Evolutionary conservation across 2,329 filamentous ascomycete species (phyloP), one percentile per base, ranked within the genome.

Genomic region (Phyllosticta citrichinensis): DNA sequence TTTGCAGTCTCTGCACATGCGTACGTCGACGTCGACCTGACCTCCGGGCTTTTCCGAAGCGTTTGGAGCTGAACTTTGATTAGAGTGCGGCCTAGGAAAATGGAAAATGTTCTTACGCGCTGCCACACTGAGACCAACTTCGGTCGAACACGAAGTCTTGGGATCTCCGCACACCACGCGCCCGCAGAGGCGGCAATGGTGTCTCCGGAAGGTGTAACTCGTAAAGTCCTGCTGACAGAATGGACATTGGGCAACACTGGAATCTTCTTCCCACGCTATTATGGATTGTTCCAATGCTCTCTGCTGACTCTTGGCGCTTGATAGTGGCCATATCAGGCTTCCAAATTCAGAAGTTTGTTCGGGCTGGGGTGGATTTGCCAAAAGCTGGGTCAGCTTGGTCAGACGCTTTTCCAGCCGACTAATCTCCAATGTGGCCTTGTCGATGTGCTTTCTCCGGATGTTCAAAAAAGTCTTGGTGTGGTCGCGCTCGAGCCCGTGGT

Each of bases 171-270:
- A 99, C 0, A 99, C 91, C 0, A 99, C 91, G 52, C 88, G 84
- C 3, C 94, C 94, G 68, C 94, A 99, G 74, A 96, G 87, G 60
- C 94, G 84, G 74, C 94, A 99, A 74, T 99, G 94, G 73, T 97
- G 94, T 66, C 94, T 81, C 68, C 94, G 84, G 69, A 97, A 96
- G 1, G 91, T 89, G 82, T 96, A 97, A 14, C 87, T 88, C 0
- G 91, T 88, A 73, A 99, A 99, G 61, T 96, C 91, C 68, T 99
- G 94, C 70, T 96, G 89, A 68, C 94, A 99, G 69, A 96, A 96
- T 0, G 94, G 94, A 70, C 94, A 99, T 65, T 86, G 86, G 1
- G 80, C 64, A 5, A 99, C 91, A 33, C 80, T 83, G 0, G 87
- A 81, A 73, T 99, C 94, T 58, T 97, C 92, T 73, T 99, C 89